phyloP scores from a whole-genome alignment of 2,329 filamentous ascomycete species.

The Colletotrichum melonis region DNA sequence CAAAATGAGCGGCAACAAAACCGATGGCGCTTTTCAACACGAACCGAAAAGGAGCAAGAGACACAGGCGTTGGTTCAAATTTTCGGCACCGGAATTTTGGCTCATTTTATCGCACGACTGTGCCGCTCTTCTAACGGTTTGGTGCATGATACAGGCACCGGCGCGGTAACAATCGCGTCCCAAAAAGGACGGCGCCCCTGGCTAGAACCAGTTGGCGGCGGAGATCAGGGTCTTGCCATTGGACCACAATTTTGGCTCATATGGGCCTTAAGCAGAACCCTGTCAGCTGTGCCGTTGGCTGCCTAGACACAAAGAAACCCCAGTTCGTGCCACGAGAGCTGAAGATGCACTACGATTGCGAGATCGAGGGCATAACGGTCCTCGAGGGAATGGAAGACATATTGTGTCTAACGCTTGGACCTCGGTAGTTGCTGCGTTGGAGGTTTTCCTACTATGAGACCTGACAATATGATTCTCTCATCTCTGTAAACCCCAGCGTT shows the following conservation, averaged over 20 bases:
- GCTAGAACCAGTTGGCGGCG: background rate
- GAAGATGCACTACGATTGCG: background rate
- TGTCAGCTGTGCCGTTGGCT: conserved; percentile 18
- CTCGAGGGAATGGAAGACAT: background rate
- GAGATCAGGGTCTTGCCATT: conserved; percentile 18
- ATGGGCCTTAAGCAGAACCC: conserved; percentile 7
- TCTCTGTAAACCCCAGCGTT: background rate
- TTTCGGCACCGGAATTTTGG: conserved; percentile 3
- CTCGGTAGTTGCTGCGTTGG: background rate
- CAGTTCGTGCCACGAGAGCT: background rate
- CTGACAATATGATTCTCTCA: background rate
- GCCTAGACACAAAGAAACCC: conserved; percentile 7
- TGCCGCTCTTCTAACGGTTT: conserved; percentile 16
- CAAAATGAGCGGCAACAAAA: background rate
- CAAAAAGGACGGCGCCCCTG: conserved; percentile 1
- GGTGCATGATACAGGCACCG: conserved; percentile 3
- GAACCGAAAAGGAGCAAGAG: conserved; percentile 1
- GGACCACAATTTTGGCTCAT: conserved; percentile 4
- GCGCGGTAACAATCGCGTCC: background rate
- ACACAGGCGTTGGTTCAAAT: background rate
- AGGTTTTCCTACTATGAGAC: background rate
- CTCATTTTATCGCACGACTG: conserved; percentile 26
- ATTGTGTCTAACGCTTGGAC: background rate
- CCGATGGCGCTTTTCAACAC: background rate
- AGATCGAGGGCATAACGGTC: no score